Evolutionary conservation across 306 rosid species (phyloP), one percentile per base, ranked within the genome.

Genomic region (Hylodesmum podocarpum): DNA sequence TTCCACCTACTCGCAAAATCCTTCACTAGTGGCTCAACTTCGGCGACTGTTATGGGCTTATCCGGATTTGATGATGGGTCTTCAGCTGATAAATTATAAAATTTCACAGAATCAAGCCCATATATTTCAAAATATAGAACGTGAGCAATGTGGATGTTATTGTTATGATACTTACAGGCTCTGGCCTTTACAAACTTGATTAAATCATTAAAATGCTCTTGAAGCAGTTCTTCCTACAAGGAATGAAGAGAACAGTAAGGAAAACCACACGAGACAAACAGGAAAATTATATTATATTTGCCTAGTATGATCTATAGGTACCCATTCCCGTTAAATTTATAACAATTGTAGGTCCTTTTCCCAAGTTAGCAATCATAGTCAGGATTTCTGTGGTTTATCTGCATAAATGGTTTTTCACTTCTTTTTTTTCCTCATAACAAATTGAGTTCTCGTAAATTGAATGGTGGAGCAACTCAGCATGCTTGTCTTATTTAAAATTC

Each of bases 1-100:
- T 95, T 95, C 98, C 98, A 95, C 82, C 98, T 86, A 61, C 91
- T 87, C 14, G 89, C 98, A 76, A 95, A 95, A 83, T 95, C 98
- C 87, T 95, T 95, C 74, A 95, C 96, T 0, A 95, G 95, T 15
- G 97, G 97, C 88, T 95, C 96, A 12, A 92, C 95, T 84, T 95
- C 98, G 0, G 87, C 84, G 18, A 89, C 80, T 0, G 96, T 78
- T 68, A 89, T 82, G 8, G 98, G 93, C 72, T 86, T 89, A 73
- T 90, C 96, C 0, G 87, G 81, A 78, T 69, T 86, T 8, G 90
- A 77, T 64, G 83, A 68, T 33, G 90, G 90, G 77, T 95, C 97
- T 89, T 95, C 98, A 53, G 98, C 97, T 94, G 88, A 84, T 8
- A 49, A 78, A 57, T 39, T 54, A 53, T 65, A 81, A 49, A 78